A percentile compares a stretch with the other conserved stretches of the same genome.
Conservation (phyloP, 495 filamentous ascomycete species). For the Aspergillus kassunensis region DNA sequence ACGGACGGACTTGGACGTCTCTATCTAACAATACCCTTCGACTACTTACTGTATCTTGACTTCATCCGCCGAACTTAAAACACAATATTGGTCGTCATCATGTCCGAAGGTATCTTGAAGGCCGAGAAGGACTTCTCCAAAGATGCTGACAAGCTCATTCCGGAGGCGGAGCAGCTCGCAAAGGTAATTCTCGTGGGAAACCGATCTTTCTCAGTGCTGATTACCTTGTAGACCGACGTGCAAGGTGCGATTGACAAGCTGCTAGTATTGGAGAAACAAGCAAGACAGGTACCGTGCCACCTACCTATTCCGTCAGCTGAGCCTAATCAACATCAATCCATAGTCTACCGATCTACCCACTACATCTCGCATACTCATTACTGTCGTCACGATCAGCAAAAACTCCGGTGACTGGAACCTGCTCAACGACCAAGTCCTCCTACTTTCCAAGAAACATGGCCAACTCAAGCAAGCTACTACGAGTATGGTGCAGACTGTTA, state of each 20-base stretch:
- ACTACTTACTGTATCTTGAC: too few species aligned
- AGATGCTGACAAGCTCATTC: constrained; percentile 85
- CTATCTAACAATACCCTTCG: too few species aligned
- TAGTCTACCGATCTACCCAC: constrained; percentile 93
- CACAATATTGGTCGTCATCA: constrained; percentile 35
- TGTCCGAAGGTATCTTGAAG: constrained; percentile 62
- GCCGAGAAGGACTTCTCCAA: constrained; percentile 78
- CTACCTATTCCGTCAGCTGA: not conserved
- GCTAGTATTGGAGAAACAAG: constrained; percentile 85
- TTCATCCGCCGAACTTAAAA: not conserved
- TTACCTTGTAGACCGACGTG: constrained; percentile 60
- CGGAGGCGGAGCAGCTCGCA: constrained; percentile 81
- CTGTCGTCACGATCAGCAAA: constrained; percentile 92
- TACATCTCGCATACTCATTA: constrained; percentile 80
- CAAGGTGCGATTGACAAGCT: constrained; percentile 91
- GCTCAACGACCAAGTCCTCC: constrained; percentile 91
- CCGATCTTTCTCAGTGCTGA: constrained; percentile 19
- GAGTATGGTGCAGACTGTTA: constrained; percentile 96
- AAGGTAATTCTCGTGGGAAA: too few species aligned
- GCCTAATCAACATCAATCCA: not conserved
- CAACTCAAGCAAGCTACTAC: constrained; percentile 98
- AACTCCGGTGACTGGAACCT: constrained; percentile 86
- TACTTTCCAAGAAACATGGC: constrained; percentile 98
- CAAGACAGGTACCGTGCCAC: constrained; percentile 69
- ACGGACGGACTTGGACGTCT: not conserved